Conservation (phyloP, 2,329 filamentous ascomycete species). For the Diaporthe citriasiana region DNA sequence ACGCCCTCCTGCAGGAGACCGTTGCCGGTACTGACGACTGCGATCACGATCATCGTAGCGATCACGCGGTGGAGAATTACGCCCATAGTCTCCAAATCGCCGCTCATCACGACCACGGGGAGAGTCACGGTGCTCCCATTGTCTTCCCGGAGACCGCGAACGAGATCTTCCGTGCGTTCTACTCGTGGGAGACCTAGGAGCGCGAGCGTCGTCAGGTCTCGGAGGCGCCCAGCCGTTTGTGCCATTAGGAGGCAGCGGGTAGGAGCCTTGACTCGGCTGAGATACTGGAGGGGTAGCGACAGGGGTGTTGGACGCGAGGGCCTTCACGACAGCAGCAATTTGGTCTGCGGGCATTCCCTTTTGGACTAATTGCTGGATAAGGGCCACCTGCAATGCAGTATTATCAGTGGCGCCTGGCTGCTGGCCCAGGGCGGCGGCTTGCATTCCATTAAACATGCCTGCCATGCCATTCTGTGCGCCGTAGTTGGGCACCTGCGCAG, state of each 20-base stretch:
- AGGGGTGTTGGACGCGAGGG: constrained; percentile 57
- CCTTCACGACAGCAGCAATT: constrained; percentile 73
- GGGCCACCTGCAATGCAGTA: constrained; percentile 77
- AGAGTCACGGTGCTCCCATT: constrained; percentile 76
- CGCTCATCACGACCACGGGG: constrained; percentile 76
- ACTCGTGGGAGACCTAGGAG: constrained; percentile 72
- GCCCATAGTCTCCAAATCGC: constrained; percentile 80
- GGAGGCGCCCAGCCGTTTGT: constrained; percentile 53
- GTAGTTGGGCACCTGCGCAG: constrained; percentile 50
- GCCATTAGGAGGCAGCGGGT: constrained; percentile 49
- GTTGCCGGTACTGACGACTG: constrained; percentile 82
- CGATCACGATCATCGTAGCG: constrained; percentile 69
- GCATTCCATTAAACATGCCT: constrained; percentile 56
- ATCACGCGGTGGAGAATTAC: constrained; percentile 72
- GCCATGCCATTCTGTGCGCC: constrained; percentile 48
- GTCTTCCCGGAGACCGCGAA: constrained; percentile 83
- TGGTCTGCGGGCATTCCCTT: constrained; percentile 85
- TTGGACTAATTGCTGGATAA: constrained; percentile 81
- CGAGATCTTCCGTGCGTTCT: constrained; percentile 76
- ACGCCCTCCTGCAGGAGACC: constrained; percentile 81
- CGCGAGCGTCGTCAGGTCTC: constrained; percentile 64
- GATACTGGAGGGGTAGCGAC: constrained; percentile 54
- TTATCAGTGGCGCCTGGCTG: constrained; percentile 57
- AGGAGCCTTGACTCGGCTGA: constrained; percentile 59
- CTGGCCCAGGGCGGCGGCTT: constrained; percentile 52